A percentile compares a stretch with the other conserved stretches of the same genome.
Conservation (phyloP, 176 grass and related monocot species). For the Otatea glauca region DNA sequence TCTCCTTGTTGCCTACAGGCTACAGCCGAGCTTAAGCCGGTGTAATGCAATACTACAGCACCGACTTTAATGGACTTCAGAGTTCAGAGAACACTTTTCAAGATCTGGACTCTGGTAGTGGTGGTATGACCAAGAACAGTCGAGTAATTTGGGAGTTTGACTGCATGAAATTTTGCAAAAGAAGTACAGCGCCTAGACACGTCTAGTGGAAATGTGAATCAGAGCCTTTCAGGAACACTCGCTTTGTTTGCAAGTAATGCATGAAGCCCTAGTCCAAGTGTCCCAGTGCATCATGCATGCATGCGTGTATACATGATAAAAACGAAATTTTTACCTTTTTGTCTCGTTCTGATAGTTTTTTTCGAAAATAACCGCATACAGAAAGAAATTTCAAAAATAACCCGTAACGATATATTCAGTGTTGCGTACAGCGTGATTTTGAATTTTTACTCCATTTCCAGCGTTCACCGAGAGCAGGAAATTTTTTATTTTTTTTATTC, state of each 20-base stretch:
- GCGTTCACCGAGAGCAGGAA: too few species aligned
- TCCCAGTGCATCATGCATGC: constrained; percentile 25
- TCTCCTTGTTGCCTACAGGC: background rate
- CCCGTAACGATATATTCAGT: too few species aligned
- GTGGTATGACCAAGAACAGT: constrained; percentile 44
- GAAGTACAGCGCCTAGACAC: constrained; percentile 43
- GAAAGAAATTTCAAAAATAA: too few species aligned
- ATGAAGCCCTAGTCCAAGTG: constrained; percentile 21
- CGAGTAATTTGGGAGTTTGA: constrained; percentile 48
- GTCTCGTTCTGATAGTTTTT: too few species aligned
- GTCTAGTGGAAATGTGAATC: constrained; percentile 35
- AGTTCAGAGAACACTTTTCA: background rate
- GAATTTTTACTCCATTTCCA: too few species aligned
- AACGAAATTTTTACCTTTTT: too few species aligned
- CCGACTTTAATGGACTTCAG: constrained; percentile 31
- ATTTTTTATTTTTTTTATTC: too few species aligned
- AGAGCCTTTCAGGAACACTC: constrained; percentile 43
- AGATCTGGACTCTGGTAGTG: constrained; percentile 17
- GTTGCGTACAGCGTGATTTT: too few species aligned
- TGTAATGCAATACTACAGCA: background rate
- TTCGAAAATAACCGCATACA: too few species aligned
- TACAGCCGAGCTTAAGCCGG: background rate
- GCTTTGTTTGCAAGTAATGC: constrained; percentile 45
- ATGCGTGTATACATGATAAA: background rate
- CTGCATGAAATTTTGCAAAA: constrained; percentile 51